Evolutionary conservation across 805 yeast species (phyloP).

Genomic region (Barnettozyma pratensis): DNA sequence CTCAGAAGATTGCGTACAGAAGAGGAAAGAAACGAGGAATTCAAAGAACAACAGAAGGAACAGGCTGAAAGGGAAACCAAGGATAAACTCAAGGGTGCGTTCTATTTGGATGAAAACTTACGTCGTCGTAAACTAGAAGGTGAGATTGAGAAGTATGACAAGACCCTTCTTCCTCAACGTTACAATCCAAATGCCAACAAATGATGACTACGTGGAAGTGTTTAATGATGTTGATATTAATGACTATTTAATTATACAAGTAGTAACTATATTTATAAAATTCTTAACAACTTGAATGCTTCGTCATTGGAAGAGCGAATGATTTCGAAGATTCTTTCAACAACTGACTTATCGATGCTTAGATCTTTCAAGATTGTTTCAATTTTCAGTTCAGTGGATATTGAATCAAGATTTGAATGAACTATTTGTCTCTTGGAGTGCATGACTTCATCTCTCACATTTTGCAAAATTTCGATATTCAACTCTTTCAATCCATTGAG

Average conservation of each 20-base stretch:
- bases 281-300: slow-evolving; percentile 17
- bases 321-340: slow-evolving; percentile 16
- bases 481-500: slow-evolving; percentile 15
- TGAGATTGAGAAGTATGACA: slow-evolving; percentile 14
- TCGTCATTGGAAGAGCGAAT: slow-evolving; percentile 17
- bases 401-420: background rate
- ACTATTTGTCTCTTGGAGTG: slow-evolving; percentile 8
- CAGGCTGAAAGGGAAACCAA: background rate
- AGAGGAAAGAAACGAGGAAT: slow-evolving; percentile 19
- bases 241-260: background rate
- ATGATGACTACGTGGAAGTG: background rate
- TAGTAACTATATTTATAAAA: slow-evolving; percentile 8
- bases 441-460: slow-evolving; percentile 17
- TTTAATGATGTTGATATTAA: background rate
- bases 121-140: slow-evolving; percentile 5
- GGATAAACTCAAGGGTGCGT: slow-evolving; percentile 15
- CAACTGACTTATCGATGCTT: slow-evolving; percentile 3
- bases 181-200: slow-evolving; percentile 2
- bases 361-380: slow-evolving; percentile 10
- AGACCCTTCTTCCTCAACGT: slow-evolving; percentile 11
- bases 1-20: slow-evolving; percentile 21
- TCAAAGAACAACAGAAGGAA: slow-evolving; percentile 9
- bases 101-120: slow-evolving; percentile 15
- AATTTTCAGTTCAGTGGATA: slow-evolving; percentile 1
- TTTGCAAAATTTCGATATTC: slow-evolving; percentile 11